Evolutionary conservation across 768 basidiomycete genomes (phyloP).

Genomic region (Kwoniella shandongensis): DNA sequence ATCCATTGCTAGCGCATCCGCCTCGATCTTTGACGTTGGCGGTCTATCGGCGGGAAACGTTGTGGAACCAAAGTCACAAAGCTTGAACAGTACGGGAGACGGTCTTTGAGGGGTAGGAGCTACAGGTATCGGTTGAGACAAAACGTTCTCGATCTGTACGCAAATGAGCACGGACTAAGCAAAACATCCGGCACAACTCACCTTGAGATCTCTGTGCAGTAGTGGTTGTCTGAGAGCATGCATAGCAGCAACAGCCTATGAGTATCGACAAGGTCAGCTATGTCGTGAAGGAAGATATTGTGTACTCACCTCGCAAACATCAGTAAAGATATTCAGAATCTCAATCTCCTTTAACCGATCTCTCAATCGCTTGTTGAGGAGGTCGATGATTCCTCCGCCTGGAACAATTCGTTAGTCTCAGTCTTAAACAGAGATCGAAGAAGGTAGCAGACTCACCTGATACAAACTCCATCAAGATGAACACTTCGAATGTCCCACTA

Average conservation of each 20-base stretch:
- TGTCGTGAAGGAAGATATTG: not conserved
- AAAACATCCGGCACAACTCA: constrained; percentile 11
- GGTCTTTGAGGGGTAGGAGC: constrained; percentile 60
- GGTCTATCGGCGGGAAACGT: constrained; percentile 68
- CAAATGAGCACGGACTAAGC: not conserved
- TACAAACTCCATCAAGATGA: constrained; percentile 98
- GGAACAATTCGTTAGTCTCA: constrained; percentile 18
- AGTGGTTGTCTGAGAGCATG: constrained; percentile 86
- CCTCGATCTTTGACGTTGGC: constrained; percentile 76
- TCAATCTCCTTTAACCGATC: constrained; percentile 93
- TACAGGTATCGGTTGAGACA: constrained; percentile 54
- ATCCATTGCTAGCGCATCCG: constrained; percentile 82
- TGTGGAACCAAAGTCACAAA: constrained; percentile 97
- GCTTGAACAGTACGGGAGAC: constrained; percentile 77
- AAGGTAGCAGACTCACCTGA: constrained; percentile 61
- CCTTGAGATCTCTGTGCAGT: constrained; percentile 92
- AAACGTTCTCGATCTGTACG: constrained; percentile 81
- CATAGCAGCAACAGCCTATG: constrained; percentile 84
- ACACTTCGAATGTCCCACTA: constrained; percentile 86
- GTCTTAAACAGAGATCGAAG: constrained; percentile 10
- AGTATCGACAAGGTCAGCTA: not conserved
- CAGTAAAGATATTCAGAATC: constrained; percentile 95
- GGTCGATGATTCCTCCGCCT: constrained; percentile 99
- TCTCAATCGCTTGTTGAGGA: constrained; percentile 95
- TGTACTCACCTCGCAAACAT: constrained; percentile 72